Evolutionary conservation across 75 land plant species (phyloP).

Genomic region (Ceratopteris richardii): DNA sequence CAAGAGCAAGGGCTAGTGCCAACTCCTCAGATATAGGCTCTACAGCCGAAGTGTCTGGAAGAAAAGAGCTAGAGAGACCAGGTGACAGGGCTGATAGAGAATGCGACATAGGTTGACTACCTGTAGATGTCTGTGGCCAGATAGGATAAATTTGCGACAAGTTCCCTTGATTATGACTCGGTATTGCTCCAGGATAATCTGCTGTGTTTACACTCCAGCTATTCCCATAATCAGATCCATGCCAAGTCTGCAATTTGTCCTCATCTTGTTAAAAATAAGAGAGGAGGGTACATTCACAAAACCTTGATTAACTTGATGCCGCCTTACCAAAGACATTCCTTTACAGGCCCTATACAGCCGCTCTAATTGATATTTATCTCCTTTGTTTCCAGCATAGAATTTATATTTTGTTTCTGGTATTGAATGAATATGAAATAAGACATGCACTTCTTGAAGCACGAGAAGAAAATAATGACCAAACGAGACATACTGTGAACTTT

Average conservation of each 20-base stretch:
- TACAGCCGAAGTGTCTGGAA: not conserved
- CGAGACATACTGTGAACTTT: slow-evolving; percentile 47
- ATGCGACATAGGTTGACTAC: not conserved
- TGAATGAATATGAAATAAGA: not conserved
- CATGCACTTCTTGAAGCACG: not conserved
- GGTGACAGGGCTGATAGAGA: not conserved
- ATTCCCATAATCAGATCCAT: too few relatives aligned
- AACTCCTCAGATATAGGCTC: slow-evolving; percentile 40
- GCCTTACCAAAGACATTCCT: slow-evolving; percentile 62
- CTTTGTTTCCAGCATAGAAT: slow-evolving; percentile 54
- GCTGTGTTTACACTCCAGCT: not conserved
- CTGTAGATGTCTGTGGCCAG: not conserved
- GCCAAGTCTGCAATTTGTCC: too few relatives aligned
- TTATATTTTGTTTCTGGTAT: slow-evolving; percentile 42
- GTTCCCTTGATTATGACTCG: not conserved
- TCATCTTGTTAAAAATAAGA: too few relatives aligned
- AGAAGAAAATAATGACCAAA: not conserved
- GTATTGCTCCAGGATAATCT: not conserved
- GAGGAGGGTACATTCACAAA: not conserved
- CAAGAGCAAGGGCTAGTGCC: slow-evolving; percentile 60
- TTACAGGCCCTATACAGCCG: slow-evolving; percentile 73
- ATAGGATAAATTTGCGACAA: not conserved
- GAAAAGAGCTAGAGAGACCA: not conserved
- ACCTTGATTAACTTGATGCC: not conserved
- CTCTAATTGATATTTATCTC: slow-evolving; percentile 64